phyloP scores from a whole-genome alignment of 306 rosid species.

The Prosopis cineraria region DNA sequence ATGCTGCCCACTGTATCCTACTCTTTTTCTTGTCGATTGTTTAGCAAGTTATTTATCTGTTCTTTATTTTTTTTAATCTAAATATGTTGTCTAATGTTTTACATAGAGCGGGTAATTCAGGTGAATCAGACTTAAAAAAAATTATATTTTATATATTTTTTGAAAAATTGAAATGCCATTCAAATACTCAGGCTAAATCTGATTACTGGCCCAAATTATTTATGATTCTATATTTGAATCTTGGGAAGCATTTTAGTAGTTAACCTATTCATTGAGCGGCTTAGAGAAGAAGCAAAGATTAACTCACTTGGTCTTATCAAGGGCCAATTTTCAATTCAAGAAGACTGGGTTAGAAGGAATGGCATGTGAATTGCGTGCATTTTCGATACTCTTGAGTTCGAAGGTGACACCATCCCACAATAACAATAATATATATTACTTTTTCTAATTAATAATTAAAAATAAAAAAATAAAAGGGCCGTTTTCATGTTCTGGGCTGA shows the following conservation, averaged over 20 bases:
- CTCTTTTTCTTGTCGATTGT: constrained; percentile 35
- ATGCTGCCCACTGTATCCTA: not conserved
- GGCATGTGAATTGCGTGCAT: constrained; percentile 44
- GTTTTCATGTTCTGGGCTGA: too few relatives aligned
- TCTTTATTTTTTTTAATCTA: constrained; percentile 23
- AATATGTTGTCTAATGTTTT: not conserved
- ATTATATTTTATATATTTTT: too few relatives aligned
- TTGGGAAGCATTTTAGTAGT: constrained; percentile 12
- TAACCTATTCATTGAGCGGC: constrained; percentile 16
- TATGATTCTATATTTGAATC: not conserved
- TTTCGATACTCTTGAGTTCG: constrained; percentile 36
- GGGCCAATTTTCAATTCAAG: constrained; percentile 11
- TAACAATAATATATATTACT: too few relatives aligned
- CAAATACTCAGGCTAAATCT: too few relatives aligned
- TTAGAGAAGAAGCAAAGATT: constrained; percentile 12
- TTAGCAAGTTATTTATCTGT: not conserved
- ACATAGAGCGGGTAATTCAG: too few relatives aligned
- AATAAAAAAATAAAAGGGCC: too few relatives aligned
- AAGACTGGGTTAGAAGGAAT: constrained; percentile 12
- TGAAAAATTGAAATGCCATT: too few relatives aligned
- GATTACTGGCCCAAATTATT: too few relatives aligned
- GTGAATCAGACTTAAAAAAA: too few relatives aligned
- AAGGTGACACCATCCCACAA: constrained; percentile 33
- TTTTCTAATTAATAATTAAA: too few relatives aligned
- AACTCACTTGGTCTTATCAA: not conserved